Base-by-base conservation (phyloP, 2,329 filamentous ascomycete species). In the Xylaria multiplex region DNA sequence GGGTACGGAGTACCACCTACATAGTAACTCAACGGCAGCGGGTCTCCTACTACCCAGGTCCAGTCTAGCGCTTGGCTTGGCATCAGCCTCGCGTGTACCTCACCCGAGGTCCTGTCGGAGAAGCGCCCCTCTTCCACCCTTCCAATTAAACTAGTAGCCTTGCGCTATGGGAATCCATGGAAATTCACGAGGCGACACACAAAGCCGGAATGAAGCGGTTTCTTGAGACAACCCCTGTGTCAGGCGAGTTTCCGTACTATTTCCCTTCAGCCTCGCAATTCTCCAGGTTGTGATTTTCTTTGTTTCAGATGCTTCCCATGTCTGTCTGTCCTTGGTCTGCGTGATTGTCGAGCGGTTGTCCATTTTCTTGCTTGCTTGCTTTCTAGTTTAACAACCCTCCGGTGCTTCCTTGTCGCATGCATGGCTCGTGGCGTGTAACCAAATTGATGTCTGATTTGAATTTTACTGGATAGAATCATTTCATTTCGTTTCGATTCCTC, bases 191-290 rank as follows among this genome's bases (percentile, higher is more conserved):
- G 57, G 49, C 37, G 57, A 43, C 37, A 22, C 46, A 35, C 49
- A 50, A 42, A 50, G 27, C 49, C 19, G n/a, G 16, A 32, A 48
- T 22, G 52, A 37, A 37, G 24, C 45, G 19, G 43, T 37, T 58
- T 70, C 65, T 70, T 73, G 72, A 75, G 72, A 75, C 73, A 70
- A 57, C 62, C 68, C 67, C 71, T 75, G 73, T 75, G 65, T 75
- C 72, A 74, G 70, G 69, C 66, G 68, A 65, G 72, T 65, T 64
- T 64, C 49, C 63, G 50, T 13, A 35, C 64, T 45, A 45, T 46
- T 57, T 40, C 50, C 35, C 42, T 55, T 73, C 71, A 74, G 71
- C 72, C 72, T 75, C 67, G 71, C 61, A 65, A 58, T 50, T 45
- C 49, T 63, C 53, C 63, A 46, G 45, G 19, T 52, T 61, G 68